Conservation (phyloP, 1,284 basidiomycete genomes). For the Rhodotorula sp. region DNA sequence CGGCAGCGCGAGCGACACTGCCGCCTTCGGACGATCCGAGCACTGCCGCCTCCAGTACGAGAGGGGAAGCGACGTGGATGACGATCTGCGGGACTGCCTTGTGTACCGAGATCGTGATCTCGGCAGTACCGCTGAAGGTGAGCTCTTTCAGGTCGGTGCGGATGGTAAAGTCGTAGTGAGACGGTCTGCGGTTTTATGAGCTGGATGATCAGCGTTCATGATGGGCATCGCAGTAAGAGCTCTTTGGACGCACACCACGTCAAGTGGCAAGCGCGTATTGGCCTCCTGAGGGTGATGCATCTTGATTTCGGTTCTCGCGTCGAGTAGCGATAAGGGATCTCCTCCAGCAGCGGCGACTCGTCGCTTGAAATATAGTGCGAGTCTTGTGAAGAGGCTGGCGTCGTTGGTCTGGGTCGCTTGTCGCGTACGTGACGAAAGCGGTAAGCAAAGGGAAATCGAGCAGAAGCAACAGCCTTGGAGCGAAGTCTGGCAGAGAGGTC, state of each 20-base stretch:
- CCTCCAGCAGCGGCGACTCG: too few species aligned
- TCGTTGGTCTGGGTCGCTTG: too few species aligned
- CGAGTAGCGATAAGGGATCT: too few species aligned
- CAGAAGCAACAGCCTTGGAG: too few species aligned
- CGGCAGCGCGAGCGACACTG: conserved; percentile 38
- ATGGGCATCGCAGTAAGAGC: not conserved
- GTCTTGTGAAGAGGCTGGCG: too few species aligned
- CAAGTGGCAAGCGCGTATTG: too few species aligned
- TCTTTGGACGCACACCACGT: not conserved
- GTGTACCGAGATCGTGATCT: conserved; percentile 67
- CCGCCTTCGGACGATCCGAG: conserved; percentile 59
- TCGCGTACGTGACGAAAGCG: too few species aligned
- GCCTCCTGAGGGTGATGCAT: too few species aligned
- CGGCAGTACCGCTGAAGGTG: conserved; percentile 76
- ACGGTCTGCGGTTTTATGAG: conserved; percentile 54
- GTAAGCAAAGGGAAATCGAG: too few species aligned
- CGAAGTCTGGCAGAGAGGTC: too few species aligned
- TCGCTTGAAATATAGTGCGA: too few species aligned
- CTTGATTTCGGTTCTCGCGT: too few species aligned
- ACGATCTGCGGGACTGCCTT: conserved; percentile 62
- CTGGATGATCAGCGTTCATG: not conserved
- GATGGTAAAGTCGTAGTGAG: conserved; percentile 79
- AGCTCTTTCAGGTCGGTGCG: conserved; percentile 77
- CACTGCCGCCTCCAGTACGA: conserved; percentile 67
- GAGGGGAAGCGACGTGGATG: conserved; percentile 60